Percentiles rank a stretch among this genome's conserved stretches.
phyloP scores from a whole-genome alignment of 345 rosid species.

The Rhizophora mangle region DNA sequence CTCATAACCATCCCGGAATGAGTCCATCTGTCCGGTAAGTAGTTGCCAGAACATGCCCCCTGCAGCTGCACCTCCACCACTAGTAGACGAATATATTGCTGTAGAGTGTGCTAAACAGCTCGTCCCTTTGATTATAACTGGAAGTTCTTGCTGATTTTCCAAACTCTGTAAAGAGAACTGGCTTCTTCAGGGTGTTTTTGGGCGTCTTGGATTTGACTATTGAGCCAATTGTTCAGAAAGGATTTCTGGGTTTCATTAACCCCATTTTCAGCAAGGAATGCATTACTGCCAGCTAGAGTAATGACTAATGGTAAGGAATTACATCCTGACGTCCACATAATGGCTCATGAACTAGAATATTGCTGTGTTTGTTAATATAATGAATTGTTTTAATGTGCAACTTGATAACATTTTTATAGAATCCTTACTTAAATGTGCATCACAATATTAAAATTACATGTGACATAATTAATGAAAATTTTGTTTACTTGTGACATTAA shows the following conservation, averaged over 20 bases:
- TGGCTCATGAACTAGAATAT: too few species aligned
- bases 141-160: conserved; percentile 69
- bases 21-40: conserved; percentile 62
- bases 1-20: conserved; percentile 84
- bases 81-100: conserved; percentile 72
- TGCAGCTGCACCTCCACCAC: conserved; percentile 75
- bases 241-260: conserved; percentile 38
- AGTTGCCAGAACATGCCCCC: conserved; percentile 98
- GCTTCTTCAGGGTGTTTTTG: conserved; percentile 62
- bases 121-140: conserved; percentile 54
- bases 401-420: too few species aligned
- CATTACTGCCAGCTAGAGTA: too few species aligned
- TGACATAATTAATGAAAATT: too few species aligned
- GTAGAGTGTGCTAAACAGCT: conserved; percentile 61
- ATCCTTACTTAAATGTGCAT: too few species aligned
- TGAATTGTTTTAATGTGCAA: too few species aligned
- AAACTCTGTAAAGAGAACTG: conserved; percentile 69
- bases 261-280: too few species aligned
- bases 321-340: too few species aligned
- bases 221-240: conserved; percentile 76
- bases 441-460: too few species aligned
- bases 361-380: too few species aligned
- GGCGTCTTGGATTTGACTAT: conserved; percentile 71
- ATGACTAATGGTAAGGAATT: too few species aligned
- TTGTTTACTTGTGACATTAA: too few species aligned